Conservation (phyloP, 495 filamentous ascomycete species). For the Choiromyces venosus region DNA sequence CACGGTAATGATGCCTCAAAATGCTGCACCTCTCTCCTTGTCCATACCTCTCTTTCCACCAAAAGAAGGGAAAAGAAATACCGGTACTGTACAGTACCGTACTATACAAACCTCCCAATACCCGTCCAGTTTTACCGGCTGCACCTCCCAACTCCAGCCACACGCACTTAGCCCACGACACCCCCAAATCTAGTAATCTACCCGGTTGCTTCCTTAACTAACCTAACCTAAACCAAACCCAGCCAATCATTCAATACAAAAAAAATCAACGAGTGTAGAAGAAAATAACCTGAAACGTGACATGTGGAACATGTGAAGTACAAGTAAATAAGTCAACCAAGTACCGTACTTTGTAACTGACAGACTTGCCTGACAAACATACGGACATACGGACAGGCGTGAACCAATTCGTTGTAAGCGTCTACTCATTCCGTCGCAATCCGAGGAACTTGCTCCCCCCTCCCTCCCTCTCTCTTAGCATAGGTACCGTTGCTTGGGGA, state of each 20-base stretch:
- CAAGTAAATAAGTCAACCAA: not conserved
- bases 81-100: too few relatives aligned
- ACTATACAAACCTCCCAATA: not conserved
- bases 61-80: not conserved
- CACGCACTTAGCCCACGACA: not conserved
- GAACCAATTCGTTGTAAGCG: not conserved
- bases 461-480: not conserved
- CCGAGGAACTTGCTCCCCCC: not conserved
- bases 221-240: not conserved
- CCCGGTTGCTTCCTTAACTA: not conserved
- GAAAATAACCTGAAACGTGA: not conserved
- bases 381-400: too few relatives aligned
- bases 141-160: not conserved
- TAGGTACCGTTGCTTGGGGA: not conserved
- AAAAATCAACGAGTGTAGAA: not conserved
- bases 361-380: not conserved
- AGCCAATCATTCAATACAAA: not conserved
- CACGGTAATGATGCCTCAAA: not conserved
- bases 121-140: not conserved
- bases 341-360: not conserved
- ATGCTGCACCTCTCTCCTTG: not conserved
- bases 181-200: not conserved
- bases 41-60: not conserved
- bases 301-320: not conserved
- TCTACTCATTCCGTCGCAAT: not conserved